Conservation (phyloP, 2,329 filamentous ascomycete species). For the Exserohilum rostratum region DNA sequence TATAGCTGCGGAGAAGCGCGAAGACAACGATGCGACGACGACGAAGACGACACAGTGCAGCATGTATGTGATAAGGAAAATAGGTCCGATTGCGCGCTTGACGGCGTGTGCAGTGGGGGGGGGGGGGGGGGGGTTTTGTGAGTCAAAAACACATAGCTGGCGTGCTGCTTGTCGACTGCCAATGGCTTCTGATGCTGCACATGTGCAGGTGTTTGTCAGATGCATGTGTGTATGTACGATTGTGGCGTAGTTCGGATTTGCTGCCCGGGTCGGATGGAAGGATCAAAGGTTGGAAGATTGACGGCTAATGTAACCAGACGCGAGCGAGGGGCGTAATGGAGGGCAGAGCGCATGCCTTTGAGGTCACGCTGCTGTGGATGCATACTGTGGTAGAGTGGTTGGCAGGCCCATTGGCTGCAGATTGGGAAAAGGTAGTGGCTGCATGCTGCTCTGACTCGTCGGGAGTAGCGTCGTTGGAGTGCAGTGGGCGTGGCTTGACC, state of each 20-base stretch:
- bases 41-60: not conserved
- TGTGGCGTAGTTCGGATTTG: slow-evolving; percentile 12
- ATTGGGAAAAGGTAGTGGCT: slow-evolving; percentile 4
- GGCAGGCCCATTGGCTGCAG: not conserved
- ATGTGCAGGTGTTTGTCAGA: not conserved
- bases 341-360: slow-evolving; percentile 5
- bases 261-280: slow-evolving; percentile 14
- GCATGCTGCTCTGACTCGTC: slow-evolving; percentile 8
- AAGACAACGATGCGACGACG: not conserved
- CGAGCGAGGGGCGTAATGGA: slow-evolving; percentile 1
- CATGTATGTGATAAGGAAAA: slow-evolving; percentile 3
- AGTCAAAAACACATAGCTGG: not conserved
- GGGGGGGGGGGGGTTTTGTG: not conserved
- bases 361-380: slow-evolving; percentile 12
- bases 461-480: not conserved
- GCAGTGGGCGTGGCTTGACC: not conserved
- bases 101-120: not conserved
- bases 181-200: too few species aligned
- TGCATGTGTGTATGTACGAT: slow-evolving; percentile 2
- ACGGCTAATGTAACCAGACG: slow-evolving; percentile 10
- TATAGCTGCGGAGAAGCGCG: not conserved
- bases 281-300: slow-evolving; percentile 6
- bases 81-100: slow-evolving; percentile 3
- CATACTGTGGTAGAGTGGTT: slow-evolving; percentile 9
- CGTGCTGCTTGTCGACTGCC: not conserved